Evolutionary conservation across 306 rosid genomes (phyloP).

Genomic region (Rosa rugosa): DNA sequence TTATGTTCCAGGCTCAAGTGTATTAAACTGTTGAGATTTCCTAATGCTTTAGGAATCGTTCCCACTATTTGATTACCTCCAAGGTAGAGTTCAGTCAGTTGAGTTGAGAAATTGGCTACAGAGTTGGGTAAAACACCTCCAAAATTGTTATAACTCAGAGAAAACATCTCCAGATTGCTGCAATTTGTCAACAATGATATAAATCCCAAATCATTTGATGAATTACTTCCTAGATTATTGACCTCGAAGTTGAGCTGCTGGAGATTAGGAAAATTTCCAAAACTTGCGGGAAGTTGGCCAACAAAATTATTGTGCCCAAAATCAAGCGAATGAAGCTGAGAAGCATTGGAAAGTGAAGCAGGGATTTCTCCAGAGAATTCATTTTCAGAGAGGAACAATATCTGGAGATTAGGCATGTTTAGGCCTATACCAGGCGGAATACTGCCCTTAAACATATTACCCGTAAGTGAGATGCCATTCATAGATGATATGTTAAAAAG

Average conservation of each 20-base stretch:
- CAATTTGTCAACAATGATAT: slow-evolving; percentile 29
- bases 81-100: not conserved
- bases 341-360: slow-evolving; percentile 35
- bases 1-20: not conserved
- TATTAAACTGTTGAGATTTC: slow-evolving; percentile 19
- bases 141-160: slow-evolving; percentile 24
- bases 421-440: slow-evolving; percentile 35
- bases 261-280: slow-evolving; percentile 23
- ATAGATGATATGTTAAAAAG: slow-evolving; percentile 44
- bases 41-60: slow-evolving; percentile 25
- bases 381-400: slow-evolving; percentile 10
- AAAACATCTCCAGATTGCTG: slow-evolving; percentile 6
- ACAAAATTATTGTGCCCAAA: not conserved
- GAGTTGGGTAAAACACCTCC: slow-evolving; percentile 37
- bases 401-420: slow-evolving; percentile 27
- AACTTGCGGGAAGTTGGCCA: slow-evolving; percentile 23
- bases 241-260: accelerated
- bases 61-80: slow-evolving; percentile 21
- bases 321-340: not conserved
- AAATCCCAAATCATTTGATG: slow-evolving; percentile 33
- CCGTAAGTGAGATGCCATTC: not conserved
- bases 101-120: slow-evolving; percentile 35
- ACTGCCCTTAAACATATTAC: slow-evolving; percentile 25
- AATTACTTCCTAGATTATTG: slow-evolving; percentile 35
- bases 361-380: slow-evolving; percentile 39